Evolutionary conservation across 2,329 filamentous ascomycete species (phyloP), one percentile per base, ranked within the genome.

Genomic region (Lasiodiplodia hormozganensis): DNA sequence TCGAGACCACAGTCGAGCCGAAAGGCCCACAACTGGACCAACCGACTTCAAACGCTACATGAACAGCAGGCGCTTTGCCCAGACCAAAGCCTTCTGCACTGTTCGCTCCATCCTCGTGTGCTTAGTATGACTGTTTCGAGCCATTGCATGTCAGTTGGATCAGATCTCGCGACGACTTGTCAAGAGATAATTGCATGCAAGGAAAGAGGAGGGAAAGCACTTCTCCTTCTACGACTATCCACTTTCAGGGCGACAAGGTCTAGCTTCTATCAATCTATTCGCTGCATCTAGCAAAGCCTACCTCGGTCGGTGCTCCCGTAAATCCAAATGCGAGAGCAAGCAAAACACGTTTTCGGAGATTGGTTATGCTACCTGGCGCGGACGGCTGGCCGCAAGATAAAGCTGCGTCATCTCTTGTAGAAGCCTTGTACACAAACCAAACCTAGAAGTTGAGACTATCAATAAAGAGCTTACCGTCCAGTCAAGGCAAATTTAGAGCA

Each of bases 201-300:
- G 49, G 4, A 28, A 23, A 52, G 28, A 28, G 0, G 6, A 11
- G 25, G 8, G 12, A 23, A 21, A 25, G 38, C 31, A 47, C 38
- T 49, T 18, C 12, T 21, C 54, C 8, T 58, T 10, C 34, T 11
- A 28, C 5, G 25, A 14, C 38, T 11, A 2, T 18, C 18, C 8
- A n/a, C 38, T 12, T 11, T 47, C 23, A 38, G 28, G 12, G 28
- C 16, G 40, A n/a, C 18, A 43, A 62, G 36, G 18, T 62, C 58
- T 51, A 62, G 28, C 16, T 62, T 62, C 25, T 62, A 49, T 34
- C 8, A n/a, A 62, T 62, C 58, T 62, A 51, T 23, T 43, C 25
- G 21, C 25, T 21, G n/a, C 18, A 21, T 18, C 43, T 34, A 16
- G 58, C 21, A 43, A 49, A 28, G n/a, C 58, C 40, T 62, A 21